Percentiles rank a stretch among this genome's conserved stretches.
Evolutionary conservation across 2,329 filamentous ascomycete genomes (phyloP).

Genomic region (Trichoderma sp.): DNA sequence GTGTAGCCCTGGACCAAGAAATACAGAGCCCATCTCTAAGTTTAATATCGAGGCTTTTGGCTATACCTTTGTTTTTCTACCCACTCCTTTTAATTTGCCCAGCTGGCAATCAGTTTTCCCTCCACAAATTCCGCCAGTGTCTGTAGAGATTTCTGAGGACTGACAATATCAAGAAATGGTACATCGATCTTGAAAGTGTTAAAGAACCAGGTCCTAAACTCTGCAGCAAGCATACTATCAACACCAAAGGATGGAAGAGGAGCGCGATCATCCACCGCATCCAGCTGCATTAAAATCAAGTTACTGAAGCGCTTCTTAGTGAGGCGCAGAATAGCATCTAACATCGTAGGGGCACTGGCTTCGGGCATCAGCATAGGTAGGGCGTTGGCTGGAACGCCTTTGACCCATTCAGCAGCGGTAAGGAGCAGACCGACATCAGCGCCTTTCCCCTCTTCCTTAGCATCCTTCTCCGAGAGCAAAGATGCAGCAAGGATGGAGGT

Average conservation of each 20-base stretch:
- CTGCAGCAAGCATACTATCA: conserved; percentile 42
- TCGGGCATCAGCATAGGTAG: conserved; percentile 2
- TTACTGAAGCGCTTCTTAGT: conserved; percentile 23
- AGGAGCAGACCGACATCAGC: conserved; percentile 12
- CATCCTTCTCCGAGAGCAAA: conserved; percentile 6
- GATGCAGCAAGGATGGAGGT: conserved; percentile 22
- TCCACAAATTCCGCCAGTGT: conserved; percentile 8
- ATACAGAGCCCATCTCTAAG: conserved; percentile 4
- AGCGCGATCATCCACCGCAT: conserved; percentile 28
- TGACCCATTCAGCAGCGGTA: conserved; percentile 4
- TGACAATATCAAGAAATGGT: conserved; percentile 16
- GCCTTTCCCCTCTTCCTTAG: background rate
- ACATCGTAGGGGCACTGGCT: conserved; percentile 9
- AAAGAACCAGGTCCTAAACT: conserved; percentile 40
- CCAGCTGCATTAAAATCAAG: conserved; percentile 28
- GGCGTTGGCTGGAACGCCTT: background rate
- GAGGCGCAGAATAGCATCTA: conserved; percentile 16
- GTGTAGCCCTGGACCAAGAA: background rate
- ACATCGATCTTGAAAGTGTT: conserved; percentile 35
- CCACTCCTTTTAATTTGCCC: background rate
- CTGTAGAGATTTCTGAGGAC: conserved; percentile 18
- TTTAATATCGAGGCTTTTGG: background rate
- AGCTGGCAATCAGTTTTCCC: conserved; percentile 1
- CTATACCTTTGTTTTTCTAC: background rate
- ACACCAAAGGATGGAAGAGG: conserved; percentile 36